Percentiles rank a stretch among this genome's conserved stretches.
These are phyloP conservation scores for Selenicereus undatus DNA, from an alignment of 148 eudicot genomes.

Conservation along the genomic window DNA sequence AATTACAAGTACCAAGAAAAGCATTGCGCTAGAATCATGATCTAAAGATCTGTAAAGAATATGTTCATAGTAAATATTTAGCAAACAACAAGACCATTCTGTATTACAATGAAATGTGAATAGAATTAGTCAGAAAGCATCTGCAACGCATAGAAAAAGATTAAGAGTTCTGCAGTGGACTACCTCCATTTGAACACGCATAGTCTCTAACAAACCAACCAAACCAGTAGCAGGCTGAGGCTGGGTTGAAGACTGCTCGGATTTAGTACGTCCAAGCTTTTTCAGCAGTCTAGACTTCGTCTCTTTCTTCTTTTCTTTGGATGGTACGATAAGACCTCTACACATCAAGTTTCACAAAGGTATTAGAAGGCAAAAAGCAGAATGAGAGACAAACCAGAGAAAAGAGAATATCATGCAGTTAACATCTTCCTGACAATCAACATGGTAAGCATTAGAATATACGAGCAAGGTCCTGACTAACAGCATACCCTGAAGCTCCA, in stretches of 20 bases:
- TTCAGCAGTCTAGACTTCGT: conserved; percentile 73
- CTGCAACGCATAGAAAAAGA: conserved; percentile 11
- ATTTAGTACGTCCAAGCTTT: conserved; percentile 91
- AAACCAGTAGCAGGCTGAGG: conserved; percentile 67
- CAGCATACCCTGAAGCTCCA: conserved; percentile 93
- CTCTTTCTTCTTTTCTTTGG: conserved; percentile 95
- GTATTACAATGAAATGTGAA: not conserved
- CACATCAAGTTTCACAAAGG: conserved; percentile 12
- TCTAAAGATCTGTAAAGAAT: not conserved
- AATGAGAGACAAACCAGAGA: conserved; percentile 22
- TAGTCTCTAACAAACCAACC: conserved; percentile 85
- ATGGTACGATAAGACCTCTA: conserved; percentile 93
- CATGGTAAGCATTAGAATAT: conserved; percentile 8
- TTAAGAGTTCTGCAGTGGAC: conserved; percentile 7
- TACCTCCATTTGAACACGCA: conserved; percentile 99
- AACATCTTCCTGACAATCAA: conserved; percentile 7
- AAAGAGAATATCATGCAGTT: conserved; percentile 16
- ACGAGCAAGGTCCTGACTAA: conserved; percentile 20
- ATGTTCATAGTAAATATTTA: not conserved
- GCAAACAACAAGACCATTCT: not conserved
- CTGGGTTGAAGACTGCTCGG: conserved; percentile 49
- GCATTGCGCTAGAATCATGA: not conserved
- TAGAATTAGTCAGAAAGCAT: not conserved
- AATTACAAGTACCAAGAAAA: conserved; percentile 12
- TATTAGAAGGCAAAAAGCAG: conserved; percentile 8